Percentiles rank a stretch among this genome's conserved stretches.
Conservation (phyloP, 2,329 filamentous ascomycete species). For the Clonostachys byssicola region DNA sequence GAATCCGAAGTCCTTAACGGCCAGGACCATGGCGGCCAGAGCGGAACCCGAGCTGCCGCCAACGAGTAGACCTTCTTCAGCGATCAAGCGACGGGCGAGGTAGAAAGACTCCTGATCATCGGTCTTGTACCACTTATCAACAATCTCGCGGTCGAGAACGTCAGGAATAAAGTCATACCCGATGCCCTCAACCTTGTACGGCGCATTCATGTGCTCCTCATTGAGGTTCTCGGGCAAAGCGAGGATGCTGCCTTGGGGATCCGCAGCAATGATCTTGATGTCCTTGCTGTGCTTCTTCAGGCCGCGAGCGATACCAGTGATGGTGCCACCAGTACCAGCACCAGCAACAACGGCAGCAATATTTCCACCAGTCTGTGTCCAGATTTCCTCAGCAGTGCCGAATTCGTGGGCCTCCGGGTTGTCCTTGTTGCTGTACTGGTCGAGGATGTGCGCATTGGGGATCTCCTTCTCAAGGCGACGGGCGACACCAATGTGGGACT, state of each 20-base stretch:
- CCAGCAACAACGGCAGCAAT: constrained; percentile 84
- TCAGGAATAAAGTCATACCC: constrained; percentile 98
- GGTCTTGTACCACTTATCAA: constrained; percentile 98
- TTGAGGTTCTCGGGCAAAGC: constrained; percentile 80
- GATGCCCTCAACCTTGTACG: constrained; percentile 98
- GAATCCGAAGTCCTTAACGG: constrained; percentile 72
- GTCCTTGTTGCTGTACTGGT: constrained; percentile 89
- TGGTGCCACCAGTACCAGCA: constrained; percentile 92
- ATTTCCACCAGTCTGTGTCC: constrained; percentile 81
- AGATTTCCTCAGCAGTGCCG: constrained; percentile 95
- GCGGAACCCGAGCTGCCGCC: constrained; percentile 93
- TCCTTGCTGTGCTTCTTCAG: constrained; percentile 81
- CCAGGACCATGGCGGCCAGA: constrained; percentile 75
- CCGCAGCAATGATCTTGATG: constrained; percentile 87
- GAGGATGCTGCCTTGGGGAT: constrained; percentile 88
- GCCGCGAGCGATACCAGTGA: constrained; percentile 82
- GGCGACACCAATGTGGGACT: constrained; percentile 96
- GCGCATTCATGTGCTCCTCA: constrained; percentile 71
- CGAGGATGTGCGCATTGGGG: constrained; percentile 92
- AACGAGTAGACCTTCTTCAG: constrained; percentile 90
- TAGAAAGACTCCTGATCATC: constrained; percentile 88
- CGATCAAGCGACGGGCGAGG: constrained; percentile 84
- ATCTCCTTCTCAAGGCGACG: constrained; percentile 88
- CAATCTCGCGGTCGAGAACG: constrained; percentile 73
- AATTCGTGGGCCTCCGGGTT: constrained; percentile 93